phyloP scores from a whole-genome alignment of 2,329 filamentous ascomycete genomes.

The Drechslerella stenobrocha region DNA sequence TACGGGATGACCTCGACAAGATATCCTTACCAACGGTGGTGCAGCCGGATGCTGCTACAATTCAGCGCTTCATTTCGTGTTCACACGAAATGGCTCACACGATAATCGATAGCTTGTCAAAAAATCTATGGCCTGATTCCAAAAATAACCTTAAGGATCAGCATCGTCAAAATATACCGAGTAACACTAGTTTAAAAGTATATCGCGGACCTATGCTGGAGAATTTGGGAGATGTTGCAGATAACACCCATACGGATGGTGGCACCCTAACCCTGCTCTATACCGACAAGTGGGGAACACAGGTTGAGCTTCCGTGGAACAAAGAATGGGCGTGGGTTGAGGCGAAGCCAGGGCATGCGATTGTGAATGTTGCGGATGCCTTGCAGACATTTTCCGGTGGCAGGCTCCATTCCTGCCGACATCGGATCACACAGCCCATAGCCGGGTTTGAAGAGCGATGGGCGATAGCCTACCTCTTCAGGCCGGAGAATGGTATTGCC shows the following conservation, averaged over 20 bases:
- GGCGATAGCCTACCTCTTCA: constrained; percentile 32
- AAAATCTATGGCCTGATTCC: constrained; percentile 15
- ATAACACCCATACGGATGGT: constrained; percentile 40
- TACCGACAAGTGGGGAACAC: constrained; percentile 32
- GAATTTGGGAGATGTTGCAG: constrained; percentile 11
- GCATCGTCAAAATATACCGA: constrained; percentile 16
- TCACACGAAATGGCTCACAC: constrained; percentile 10
- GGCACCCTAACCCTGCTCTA: constrained; percentile 30
- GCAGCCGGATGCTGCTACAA: constrained; percentile 1
- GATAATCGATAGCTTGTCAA: constrained; percentile 5
- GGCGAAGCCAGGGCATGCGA: constrained; percentile 15
- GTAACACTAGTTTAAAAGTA: constrained; percentile 33
- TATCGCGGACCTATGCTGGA: constrained; percentile 26
- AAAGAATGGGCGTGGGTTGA: constrained; percentile 26
- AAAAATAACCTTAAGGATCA: constrained; percentile 5
- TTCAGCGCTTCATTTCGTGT: constrained; percentile 10
- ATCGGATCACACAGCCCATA: constrained; percentile 39
- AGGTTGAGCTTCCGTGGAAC: constrained; percentile 25
- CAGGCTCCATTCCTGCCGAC: constrained; percentile 19
- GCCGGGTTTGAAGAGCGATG: constrained; percentile 35
- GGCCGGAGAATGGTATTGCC: constrained; percentile 11
- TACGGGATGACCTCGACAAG: constrained; percentile 6
- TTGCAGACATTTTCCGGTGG: constrained; percentile 19
- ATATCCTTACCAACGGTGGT: background rate
- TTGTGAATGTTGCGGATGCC: constrained; percentile 39